Base-by-base conservation (phyloP, 345 rosid genomes). In the Punica granatum region DNA sequence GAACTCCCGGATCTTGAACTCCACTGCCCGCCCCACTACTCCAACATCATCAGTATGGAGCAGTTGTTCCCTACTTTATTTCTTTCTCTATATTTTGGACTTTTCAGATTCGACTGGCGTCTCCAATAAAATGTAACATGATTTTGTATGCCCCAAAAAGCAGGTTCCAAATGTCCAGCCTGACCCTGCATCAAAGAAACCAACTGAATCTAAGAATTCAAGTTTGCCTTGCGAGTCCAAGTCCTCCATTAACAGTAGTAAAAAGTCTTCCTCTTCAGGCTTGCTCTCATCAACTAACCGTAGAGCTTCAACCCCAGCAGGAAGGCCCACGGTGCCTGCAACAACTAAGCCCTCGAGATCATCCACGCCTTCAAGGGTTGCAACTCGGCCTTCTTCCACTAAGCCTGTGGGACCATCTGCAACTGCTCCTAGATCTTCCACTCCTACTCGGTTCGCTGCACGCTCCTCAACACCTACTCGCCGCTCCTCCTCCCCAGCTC, bases 241-340 rank as follows among this genome's bases (percentile, higher is more conserved):
- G 69, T 77, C 70, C 87, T 74, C 79, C 88, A 23, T 70, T 69
- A 68, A 53, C 61, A 59, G 79, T 76, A 58, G 60, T 56, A 65
- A 77, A 79, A 49, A 76, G 92, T 86, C 92, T 36, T 88, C 94
- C 32, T 87, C 96, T 3, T 72, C 85, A 42, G 88, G 87, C 54
- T 78, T 79, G 31, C 61, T 12, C 11, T 10, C 21, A 12, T 30
- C 61, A 3, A 30, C 61, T 56, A 56, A 28, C 61, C 61, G 61
- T 28, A 72, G 92, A 72, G 81, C 90, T 69, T 71, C 86, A 53
- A 88, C 85, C 16, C 90, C 92, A 33, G 79, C 84, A 49, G 87
- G 86, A 37, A 80, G 89, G 28, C 72, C 96, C 25, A 73, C 80
- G 11, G 68, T 84, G 54, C 73, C 83, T 60, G 71, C 90, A 59